A percentile compares a stretch with the other conserved stretches of the same genome.
phyloP scores from a whole-genome alignment of 495 filamentous ascomycete genomes.

The Pyronema domesticum region DNA sequence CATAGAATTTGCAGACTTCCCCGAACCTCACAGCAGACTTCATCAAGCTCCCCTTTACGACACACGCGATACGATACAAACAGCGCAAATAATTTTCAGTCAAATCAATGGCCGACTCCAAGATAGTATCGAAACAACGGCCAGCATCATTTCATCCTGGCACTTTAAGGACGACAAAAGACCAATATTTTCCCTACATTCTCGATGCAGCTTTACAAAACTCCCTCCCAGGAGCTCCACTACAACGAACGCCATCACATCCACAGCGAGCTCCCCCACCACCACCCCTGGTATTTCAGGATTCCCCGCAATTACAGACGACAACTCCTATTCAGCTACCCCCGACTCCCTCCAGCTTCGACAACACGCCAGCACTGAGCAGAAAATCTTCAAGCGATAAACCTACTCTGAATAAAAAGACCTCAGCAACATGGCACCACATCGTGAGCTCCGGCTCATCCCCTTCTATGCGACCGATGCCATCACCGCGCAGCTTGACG shows the following conservation, averaged over 20 bases:
- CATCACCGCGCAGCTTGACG: not conserved
- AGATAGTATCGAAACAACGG: no score
- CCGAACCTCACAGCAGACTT: no score
- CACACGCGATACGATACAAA: no score
- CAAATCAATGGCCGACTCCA: no score
- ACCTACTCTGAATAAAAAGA: not conserved
- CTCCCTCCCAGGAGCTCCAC: no score
- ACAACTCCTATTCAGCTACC: not conserved
- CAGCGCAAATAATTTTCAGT: no score
- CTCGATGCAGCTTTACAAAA: no score
- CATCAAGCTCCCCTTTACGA: no score
- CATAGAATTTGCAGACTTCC: no score
- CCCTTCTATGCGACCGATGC: not conserved
- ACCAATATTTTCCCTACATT: no score
- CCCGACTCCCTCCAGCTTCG: not conserved
- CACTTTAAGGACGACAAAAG: no score
- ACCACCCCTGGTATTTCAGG: not conserved
- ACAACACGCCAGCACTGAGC: not conserved
- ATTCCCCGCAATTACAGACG: not conserved
- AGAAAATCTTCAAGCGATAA: not conserved
- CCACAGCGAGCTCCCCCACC: not conserved
- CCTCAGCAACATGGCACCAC: constrained; percentile 3
- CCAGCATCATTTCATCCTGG: no score
- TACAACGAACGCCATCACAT: not conserved
- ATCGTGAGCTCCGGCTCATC: not conserved